These are phyloP conservation scores for Angomonas ambiguus DNA, from an alignment of 208 protist species.

Conservation along the genomic window DNA sequence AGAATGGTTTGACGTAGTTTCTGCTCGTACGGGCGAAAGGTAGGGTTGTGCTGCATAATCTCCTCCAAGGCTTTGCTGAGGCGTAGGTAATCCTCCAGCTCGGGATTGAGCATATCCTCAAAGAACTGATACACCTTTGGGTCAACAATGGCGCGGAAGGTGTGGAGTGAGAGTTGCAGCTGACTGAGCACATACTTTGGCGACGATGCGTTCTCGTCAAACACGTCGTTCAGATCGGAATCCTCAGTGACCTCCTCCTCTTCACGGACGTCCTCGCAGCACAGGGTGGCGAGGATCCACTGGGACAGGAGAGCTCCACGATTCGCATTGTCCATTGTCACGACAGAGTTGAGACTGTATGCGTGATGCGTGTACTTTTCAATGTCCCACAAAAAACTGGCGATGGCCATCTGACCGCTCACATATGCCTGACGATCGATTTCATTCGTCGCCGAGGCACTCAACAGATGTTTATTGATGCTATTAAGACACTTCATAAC, in stretches of 20 bases:
- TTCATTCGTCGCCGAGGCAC: conserved; percentile 18
- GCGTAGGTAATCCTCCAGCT: conserved; percentile 9
- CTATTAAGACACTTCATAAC: conserved; percentile 53
- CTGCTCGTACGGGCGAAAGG: conserved; percentile 17
- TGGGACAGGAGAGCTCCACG: conserved; percentile 32
- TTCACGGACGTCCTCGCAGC: conserved; percentile 40
- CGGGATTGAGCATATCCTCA: conserved; percentile 9
- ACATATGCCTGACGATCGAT: conserved; percentile 39
- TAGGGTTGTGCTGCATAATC: conserved; percentile 14
- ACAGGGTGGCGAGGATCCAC: conserved; percentile 68
- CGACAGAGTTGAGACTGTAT: conserved; percentile 52
- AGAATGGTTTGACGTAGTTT: conserved; percentile 44
- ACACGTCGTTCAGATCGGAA: conserved; percentile 48
- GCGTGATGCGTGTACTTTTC: conserved; percentile 62
- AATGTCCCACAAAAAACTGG: conserved; percentile 65
- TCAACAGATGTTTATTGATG: conserved; percentile 45
- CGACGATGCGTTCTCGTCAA: conserved; percentile 36
- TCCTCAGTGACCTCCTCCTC: conserved; percentile 33
- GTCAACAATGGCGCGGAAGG: not conserved
- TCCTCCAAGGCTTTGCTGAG: conserved; percentile 17
- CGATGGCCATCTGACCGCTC: conserved; percentile 28
- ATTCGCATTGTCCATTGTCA: conserved; percentile 28
- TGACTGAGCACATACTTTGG: conserved; percentile 25
- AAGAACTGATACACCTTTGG: conserved; percentile 20
- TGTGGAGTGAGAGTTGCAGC: not conserved